phyloP scores from a whole-genome alignment of 1,284 basidiomycete species.

The Ceratobasidium sp. region DNA sequence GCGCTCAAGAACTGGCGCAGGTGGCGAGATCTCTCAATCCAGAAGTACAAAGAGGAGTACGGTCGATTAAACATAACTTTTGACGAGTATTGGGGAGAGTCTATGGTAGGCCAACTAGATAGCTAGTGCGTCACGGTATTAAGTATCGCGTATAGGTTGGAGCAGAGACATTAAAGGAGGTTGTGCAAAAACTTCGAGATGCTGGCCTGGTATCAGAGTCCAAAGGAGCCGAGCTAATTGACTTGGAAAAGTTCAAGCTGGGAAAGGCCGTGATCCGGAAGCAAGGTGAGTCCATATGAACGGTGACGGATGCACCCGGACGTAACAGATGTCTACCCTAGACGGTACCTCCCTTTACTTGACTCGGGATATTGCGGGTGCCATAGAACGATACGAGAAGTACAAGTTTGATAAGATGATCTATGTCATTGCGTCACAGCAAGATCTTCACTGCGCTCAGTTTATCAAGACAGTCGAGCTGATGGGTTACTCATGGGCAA shows the following conservation, averaged over 20 bases:
- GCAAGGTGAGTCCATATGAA: conserved; percentile 61
- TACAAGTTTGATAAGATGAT: conserved; percentile 99
- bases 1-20: conserved; percentile 89
- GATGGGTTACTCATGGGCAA: conserved; percentile 79
- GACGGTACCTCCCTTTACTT: conserved; percentile 98
- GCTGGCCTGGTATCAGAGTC: conserved; percentile 57
- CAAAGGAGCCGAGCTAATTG: conserved; percentile 65
- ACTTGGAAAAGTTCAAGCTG: conserved; percentile 77
- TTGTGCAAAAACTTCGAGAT: conserved; percentile 66
- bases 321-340: conserved; percentile 48
- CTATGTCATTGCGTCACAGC: conserved; percentile 94
- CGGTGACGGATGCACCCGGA: conserved; percentile 18
- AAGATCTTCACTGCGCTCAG: conserved; percentile 91
- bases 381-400: conserved; percentile 89
- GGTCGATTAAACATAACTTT: conserved; percentile 90
- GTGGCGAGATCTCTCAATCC: conserved; percentile 92
- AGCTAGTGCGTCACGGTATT: background rate
- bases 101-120: conserved; percentile 53
- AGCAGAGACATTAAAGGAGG: conserved; percentile 77
- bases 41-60: conserved; percentile 92
- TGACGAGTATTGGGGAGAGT: conserved; percentile 95
- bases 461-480: conserved; percentile 95
- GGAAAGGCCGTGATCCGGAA: conserved; percentile 92
- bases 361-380: conserved; percentile 96
- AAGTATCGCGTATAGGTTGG: conserved; percentile 59